Evolutionary conservation across 1,139 yeast genomes (phyloP), one percentile per base, ranked within the genome.

Genomic region (Hyphopichia fennica): DNA sequence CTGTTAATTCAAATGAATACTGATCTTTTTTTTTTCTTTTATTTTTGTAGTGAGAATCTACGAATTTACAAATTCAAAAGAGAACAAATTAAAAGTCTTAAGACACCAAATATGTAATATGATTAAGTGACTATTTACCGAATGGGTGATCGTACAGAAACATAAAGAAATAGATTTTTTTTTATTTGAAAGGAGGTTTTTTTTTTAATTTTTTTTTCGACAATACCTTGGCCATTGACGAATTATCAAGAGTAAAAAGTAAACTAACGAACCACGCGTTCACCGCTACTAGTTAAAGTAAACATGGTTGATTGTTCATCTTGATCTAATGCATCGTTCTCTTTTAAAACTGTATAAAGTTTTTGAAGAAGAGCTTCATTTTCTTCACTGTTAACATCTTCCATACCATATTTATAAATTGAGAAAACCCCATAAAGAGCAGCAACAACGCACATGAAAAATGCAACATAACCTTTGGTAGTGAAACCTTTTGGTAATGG

Each of bases 401-500:
- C 77, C 71, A 87, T 71, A 58, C 98, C 98, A 65, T 90, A 93
- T 64, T 83, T 66, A 46, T 84, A 78, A 58, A 93, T 87, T 47
- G 87, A 77, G 43, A 70, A 73, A 65, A 91, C 72, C 58, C 98
- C 99, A 23, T 86, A 67, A 43, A 88, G 58, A 50, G 96, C 98
- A 43, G 91, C 73, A 47, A 90, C 56, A 60, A 86, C 75, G 23
- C 96, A 89, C 65, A 90, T 79, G 25, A 81, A 84, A 60, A 93
- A 69, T 11, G 98, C 98, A 45, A 91, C 84, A 56, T 86, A 84
- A 62, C 98, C 99, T 55, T 85, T 83, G 37, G 85, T 78, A 35
- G 98, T 91, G 77, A 93, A 91, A 4, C 97, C 97, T 33, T 72
- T 59, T 33, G 98, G 98, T 56, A 93, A 75, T 29, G 72, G 65